Percentiles rank a stretch among this genome's conserved stretches.
phyloP scores from a whole-genome alignment of 2,329 filamentous ascomycete genomes.

The Cryphonectria nitschkei region DNA sequence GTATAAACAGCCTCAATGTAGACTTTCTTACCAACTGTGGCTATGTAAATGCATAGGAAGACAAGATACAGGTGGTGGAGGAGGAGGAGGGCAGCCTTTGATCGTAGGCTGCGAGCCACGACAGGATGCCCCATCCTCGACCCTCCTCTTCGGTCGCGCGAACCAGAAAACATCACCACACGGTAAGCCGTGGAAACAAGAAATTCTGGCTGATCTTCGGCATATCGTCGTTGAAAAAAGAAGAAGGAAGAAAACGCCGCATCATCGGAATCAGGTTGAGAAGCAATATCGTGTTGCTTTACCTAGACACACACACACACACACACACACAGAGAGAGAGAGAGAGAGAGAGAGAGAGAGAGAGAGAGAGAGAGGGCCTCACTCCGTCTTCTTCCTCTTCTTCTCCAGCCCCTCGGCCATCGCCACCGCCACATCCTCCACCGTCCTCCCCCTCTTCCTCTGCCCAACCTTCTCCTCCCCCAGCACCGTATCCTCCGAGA shows the following conservation, averaged over 20 bases:
- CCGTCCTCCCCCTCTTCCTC: slow-evolving; percentile 28
- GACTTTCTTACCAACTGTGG: too few species aligned
- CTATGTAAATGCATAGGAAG: not conserved
- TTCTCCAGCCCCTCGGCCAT: slow-evolving; percentile 49
- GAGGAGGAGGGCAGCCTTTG: too few species aligned
- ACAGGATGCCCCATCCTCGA: too few species aligned
- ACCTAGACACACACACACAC: too few species aligned
- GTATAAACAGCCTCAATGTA: not conserved
- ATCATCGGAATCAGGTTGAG: too few species aligned
- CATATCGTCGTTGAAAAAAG: not conserved
- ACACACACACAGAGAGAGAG: too few species aligned
- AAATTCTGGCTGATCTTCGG: not conserved
- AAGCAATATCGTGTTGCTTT: too few species aligned
- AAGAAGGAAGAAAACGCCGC: not conserved
- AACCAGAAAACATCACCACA: not conserved
- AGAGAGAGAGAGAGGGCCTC: not conserved
- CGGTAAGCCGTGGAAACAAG: not conserved
- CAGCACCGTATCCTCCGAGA: slow-evolving; percentile 65
- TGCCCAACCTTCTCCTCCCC: slow-evolving; percentile 42
- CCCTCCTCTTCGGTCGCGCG: too few species aligned
- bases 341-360: too few species aligned
- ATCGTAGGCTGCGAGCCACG: too few species aligned
- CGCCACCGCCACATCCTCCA: slow-evolving; percentile 57
- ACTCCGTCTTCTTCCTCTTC: slow-evolving; percentile 33
- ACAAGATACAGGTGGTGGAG: not conserved